Conservation (phyloP, 1,139 yeast species). For the Hemisphaericaspora subhashii region DNA sequence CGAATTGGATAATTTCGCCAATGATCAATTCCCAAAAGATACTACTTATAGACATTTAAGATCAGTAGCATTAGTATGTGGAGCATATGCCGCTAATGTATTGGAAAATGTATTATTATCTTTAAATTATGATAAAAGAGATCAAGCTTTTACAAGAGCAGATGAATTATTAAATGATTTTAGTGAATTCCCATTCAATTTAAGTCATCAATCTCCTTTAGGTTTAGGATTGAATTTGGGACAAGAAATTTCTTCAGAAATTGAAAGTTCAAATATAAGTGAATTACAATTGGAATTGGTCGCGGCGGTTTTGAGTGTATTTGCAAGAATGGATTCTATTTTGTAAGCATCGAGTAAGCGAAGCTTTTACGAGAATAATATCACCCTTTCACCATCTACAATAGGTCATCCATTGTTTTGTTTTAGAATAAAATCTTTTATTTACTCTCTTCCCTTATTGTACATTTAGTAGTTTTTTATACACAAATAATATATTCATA, state of each 20-base stretch:
- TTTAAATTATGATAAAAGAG: slow-evolving; percentile 85
- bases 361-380: too few relatives aligned
- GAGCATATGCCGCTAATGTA: slow-evolving; percentile 94
- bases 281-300: slow-evolving; percentile 83
- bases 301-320: slow-evolving; percentile 78
- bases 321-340: slow-evolving; percentile 59
- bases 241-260: slow-evolving; percentile 65
- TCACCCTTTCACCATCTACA: background rate
- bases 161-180: slow-evolving; percentile 84
- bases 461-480: too few relatives aligned
- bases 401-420: too few relatives aligned
- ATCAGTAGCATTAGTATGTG: slow-evolving; percentile 79
- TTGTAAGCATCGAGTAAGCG: slow-evolving; percentile 15
- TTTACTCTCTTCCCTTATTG: too few relatives aligned
- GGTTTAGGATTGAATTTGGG: slow-evolving; percentile 80
- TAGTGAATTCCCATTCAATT: slow-evolving; percentile 81
- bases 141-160: slow-evolving; percentile 88
- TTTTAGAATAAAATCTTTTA: too few relatives aligned
- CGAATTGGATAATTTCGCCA: slow-evolving; percentile 48
- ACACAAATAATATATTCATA: too few relatives aligned
- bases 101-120: slow-evolving; percentile 83
- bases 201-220: slow-evolving; percentile 53
- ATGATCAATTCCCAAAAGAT: slow-evolving; percentile 66
- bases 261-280: slow-evolving; percentile 52
- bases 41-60: slow-evolving; percentile 74